phyloP scores from a whole-genome alignment of 345 rosid species.

The Capsella bursapastoris region DNA sequence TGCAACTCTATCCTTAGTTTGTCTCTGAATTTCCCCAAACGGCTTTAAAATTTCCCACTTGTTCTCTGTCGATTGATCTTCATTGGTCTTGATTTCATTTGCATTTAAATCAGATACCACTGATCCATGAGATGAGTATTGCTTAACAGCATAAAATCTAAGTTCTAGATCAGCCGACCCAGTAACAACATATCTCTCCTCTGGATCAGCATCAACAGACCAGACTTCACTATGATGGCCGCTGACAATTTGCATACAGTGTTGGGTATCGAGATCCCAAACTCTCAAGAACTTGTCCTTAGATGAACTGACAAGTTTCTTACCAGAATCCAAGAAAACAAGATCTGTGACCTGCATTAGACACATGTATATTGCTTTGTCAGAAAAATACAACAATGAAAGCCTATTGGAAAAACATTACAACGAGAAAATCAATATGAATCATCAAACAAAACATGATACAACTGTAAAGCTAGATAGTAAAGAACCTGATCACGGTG shows the following conservation, averaged over 20 bases:
- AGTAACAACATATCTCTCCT: conserved; percentile 78
- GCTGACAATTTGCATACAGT: conserved; percentile 87
- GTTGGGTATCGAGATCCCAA: conserved; percentile 98
- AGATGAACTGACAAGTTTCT: conserved; percentile 87
- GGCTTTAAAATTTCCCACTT: conserved; percentile 78
- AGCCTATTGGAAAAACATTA: background rate
- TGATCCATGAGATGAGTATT: conserved; percentile 44
- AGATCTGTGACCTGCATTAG: conserved; percentile 81
- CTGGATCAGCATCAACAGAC: conserved; percentile 86
- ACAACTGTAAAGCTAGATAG: conserved; percentile 8
- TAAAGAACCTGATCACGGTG: conserved; percentile 88
- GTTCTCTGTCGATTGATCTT: conserved; percentile 50
- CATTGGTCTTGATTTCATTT: conserved; percentile 43
- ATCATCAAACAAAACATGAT: conserved; percentile 15
- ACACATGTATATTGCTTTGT: background rate
- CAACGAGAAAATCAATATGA: conserved; percentile 1
- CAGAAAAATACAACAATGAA: background rate
- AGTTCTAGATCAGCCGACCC: conserved; percentile 94
- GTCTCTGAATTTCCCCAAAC: conserved; percentile 87
- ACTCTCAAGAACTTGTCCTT: conserved; percentile 96
- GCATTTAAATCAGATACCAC: conserved; percentile 43
- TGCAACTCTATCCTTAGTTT: conserved; percentile 83
- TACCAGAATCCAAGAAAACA: conserved; percentile 84
- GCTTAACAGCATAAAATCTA: conserved; percentile 69
- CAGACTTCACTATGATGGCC: conserved; percentile 99